Conservation (phyloP, 441 rosid species). For the Pelargonium fulgidum region DNA sequence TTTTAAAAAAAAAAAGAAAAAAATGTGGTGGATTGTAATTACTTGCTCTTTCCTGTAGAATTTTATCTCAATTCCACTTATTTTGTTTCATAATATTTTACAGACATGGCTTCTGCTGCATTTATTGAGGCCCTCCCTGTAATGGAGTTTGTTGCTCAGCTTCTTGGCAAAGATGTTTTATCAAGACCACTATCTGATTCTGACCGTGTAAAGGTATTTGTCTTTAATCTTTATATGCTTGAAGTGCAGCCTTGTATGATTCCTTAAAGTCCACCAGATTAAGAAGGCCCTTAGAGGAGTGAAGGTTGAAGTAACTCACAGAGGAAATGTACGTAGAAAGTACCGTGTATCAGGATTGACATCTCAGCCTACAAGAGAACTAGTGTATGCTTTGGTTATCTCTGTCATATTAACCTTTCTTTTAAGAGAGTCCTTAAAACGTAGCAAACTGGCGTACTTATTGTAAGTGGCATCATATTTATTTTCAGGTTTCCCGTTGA, state of each 20-base stretch:
- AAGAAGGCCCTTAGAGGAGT: slow-evolving; percentile 92
- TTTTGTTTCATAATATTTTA: neutral
- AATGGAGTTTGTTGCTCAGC: slow-evolving; percentile 84
- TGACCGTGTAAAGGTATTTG: slow-evolving; percentile 78
- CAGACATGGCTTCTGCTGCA: slow-evolving; percentile 97
- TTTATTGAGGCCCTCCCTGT: slow-evolving; percentile 99
- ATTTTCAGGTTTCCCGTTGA: slow-evolving; percentile 82
- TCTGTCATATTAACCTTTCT: neutral
- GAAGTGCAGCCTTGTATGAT: slow-evolving; percentile 7
- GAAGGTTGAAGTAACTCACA: slow-evolving; percentile 93
- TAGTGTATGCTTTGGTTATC: slow-evolving; percentile 45
- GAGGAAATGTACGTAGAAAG: slow-evolving; percentile 81
- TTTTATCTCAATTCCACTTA: slow-evolving; percentile 3
- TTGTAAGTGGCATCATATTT: neutral
- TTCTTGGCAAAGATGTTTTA: slow-evolving; percentile 71
- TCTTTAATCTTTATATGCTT: slow-evolving; percentile 5
- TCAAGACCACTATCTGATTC: slow-evolving; percentile 86
- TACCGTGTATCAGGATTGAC: slow-evolving; percentile 97
- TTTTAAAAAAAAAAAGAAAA: too few relatives aligned
- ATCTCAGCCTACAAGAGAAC: slow-evolving; percentile 94
- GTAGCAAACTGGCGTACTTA: neutral
- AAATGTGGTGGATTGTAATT: neutral
- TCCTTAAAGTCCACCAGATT: slow-evolving; percentile 39
- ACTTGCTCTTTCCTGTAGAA: neutral
- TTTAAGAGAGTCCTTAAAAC: neutral